Evolutionary conservation across 139 green algal species (phyloP).

Genomic region (Pleodorina starrii): DNA sequence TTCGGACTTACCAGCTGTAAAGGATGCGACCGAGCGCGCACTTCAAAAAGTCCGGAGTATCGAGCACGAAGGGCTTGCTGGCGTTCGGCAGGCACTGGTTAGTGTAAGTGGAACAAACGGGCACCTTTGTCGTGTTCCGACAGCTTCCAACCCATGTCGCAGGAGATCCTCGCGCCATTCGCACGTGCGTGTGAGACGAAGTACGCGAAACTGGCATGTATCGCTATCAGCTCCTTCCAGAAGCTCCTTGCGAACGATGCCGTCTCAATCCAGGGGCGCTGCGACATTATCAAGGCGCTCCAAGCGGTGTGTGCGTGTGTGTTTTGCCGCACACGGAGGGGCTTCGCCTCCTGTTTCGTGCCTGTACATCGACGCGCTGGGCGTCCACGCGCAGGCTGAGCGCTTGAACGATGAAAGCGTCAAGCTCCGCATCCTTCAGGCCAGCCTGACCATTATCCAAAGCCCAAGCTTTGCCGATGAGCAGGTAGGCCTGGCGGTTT

Average conservation of each 20-base stretch:
- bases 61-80: slow-evolving; percentile 46
- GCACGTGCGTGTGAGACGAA: slow-evolving; percentile 83
- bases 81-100: slow-evolving; percentile 64
- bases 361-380: neutral
- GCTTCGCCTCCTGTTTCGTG: too few relatives aligned
- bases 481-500: slow-evolving; percentile 34
- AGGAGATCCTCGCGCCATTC: slow-evolving; percentile 90
- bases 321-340: neutral
- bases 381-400: slow-evolving; percentile 29
- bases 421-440: slow-evolving; percentile 41
- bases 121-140: neutral
- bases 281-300: slow-evolving; percentile 71
- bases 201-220: slow-evolving; percentile 73
- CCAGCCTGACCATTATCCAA: slow-evolving; percentile 43
- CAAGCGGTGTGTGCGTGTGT: slow-evolving; percentile 64
- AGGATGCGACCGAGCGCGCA: slow-evolving; percentile 78
- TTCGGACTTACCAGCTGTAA: slow-evolving; percentile 77
- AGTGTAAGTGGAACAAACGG: neutral
- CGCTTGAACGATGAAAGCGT: slow-evolving; percentile 45
- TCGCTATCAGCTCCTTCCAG: slow-evolving; percentile 81
- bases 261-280: slow-evolving; percentile 67
- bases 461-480: slow-evolving; percentile 46
- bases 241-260: slow-evolving; percentile 88
- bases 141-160: slow-evolving; percentile 14
- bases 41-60: slow-evolving; percentile 71